phyloP scores from a whole-genome alignment of 1,139 yeast genomes.

The Debaryomycetaceae sp. region DNA sequence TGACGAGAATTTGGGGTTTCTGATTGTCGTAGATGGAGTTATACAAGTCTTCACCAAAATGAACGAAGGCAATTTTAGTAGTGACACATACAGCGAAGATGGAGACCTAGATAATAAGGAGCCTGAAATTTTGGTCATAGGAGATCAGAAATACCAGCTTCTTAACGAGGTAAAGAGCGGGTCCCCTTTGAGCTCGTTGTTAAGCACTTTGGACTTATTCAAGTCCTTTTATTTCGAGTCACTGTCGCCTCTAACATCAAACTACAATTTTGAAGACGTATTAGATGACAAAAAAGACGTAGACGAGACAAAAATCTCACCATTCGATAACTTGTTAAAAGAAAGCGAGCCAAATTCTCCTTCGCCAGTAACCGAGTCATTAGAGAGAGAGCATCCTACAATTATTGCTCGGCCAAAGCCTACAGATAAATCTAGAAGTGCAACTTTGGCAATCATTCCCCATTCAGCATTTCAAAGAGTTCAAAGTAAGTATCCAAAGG shows the following conservation, averaged over 20 bases:
- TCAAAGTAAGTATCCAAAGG: slow-evolving; percentile 75
- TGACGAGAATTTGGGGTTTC: slow-evolving; percentile 77
- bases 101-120: slow-evolving; percentile 26
- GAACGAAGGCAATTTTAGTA: slow-evolving; percentile 17
- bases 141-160: slow-evolving; percentile 63
- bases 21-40: slow-evolving; percentile 92
- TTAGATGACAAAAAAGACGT: background rate
- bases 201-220: slow-evolving; percentile 70
- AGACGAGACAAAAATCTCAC: slow-evolving; percentile 5
- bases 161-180: slow-evolving; percentile 86
- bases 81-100: slow-evolving; percentile 11
- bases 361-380: background rate
- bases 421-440: slow-evolving; percentile 30
- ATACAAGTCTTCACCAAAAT: slow-evolving; percentile 74
- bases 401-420: slow-evolving; percentile 59
- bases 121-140: slow-evolving; percentile 44
- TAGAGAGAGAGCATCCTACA: slow-evolving; percentile 25
- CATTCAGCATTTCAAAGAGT: slow-evolving; percentile 74
- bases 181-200: slow-evolving; percentile 76
- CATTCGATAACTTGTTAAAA: slow-evolving; percentile 6
- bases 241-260: slow-evolving; percentile 3
- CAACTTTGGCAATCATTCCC: slow-evolving; percentile 92
- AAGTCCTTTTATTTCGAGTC: slow-evolving; percentile 11
- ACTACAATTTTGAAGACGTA: slow-evolving; percentile 1
- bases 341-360: background rate